Conservation (phyloP, 2,329 filamentous ascomycete genomes). For the Acarospora socialis region DNA sequence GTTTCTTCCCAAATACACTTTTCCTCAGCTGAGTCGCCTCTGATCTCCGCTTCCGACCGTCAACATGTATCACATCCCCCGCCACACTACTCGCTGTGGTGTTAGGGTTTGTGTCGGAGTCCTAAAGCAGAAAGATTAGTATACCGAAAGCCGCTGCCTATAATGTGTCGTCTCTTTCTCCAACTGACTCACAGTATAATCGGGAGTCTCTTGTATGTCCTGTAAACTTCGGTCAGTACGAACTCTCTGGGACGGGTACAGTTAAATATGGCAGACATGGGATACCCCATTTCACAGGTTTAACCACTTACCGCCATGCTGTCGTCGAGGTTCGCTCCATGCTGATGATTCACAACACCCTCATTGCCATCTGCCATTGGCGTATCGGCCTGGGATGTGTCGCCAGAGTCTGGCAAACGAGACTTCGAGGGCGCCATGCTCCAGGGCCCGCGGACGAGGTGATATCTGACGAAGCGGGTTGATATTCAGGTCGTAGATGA, state of each 20-base stretch:
- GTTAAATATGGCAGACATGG: too few relatives aligned
- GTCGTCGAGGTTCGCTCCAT: conserved; percentile 25
- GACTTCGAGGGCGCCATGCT: conserved; percentile 28
- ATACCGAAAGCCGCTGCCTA: conserved; percentile 4
- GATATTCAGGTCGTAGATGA: conserved; percentile 5
- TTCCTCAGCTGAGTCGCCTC: conserved; percentile 82
- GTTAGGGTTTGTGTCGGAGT: conserved; percentile 52
- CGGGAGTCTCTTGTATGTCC: conserved; percentile 12
- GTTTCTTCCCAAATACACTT: conserved; percentile 89
- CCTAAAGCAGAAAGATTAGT: conserved; percentile 24
- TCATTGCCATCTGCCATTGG: conserved; percentile 32
- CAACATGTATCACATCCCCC: conserved; percentile 51
- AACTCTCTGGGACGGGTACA: too few relatives aligned
- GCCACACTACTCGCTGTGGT: conserved; percentile 70
- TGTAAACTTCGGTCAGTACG: neutral
- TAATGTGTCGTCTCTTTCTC: conserved; percentile 1
- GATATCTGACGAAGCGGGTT: conserved; percentile 4
- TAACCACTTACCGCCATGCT: conserved; percentile 25
- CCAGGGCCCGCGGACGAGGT: conserved; percentile 3
- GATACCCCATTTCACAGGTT: too few relatives aligned
- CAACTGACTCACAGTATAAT: conserved; percentile 11
- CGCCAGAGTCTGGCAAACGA: conserved; percentile 23
- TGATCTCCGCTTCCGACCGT: conserved; percentile 73
- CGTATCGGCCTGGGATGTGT: conserved; percentile 31
- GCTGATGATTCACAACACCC: conserved; percentile 22